These are phyloP conservation scores for Solanum sparsipilum DNA, from an alignment of 257 asterid genomes.

Conservation along the genomic window DNA sequence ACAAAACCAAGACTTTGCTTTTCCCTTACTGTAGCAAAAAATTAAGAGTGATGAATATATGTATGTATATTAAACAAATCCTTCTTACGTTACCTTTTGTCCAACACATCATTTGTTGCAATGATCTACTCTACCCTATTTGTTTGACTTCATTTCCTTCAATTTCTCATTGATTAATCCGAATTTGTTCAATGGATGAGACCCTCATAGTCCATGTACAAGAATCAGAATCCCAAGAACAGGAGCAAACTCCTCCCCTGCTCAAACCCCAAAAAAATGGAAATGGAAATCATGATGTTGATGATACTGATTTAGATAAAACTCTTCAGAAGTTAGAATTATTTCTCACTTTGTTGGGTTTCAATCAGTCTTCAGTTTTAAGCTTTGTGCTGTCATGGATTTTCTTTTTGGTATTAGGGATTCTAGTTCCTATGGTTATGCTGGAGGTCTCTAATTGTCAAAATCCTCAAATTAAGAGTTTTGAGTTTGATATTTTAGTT, in stretches of 20 bases:
- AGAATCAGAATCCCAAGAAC: constrained; percentile 20
- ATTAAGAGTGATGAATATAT: neutral
- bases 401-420: constrained; percentile 40
- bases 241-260: constrained; percentile 35
- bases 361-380: constrained; percentile 41
- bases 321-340: constrained; percentile 39
- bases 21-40: neutral
- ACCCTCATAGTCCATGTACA: constrained; percentile 23
- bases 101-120: neutral
- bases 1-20: neutral
- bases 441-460: constrained; percentile 60
- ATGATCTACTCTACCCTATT: neutral
- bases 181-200: constrained; percentile 42
- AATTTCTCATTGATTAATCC: neutral
- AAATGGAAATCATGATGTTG: constrained; percentile 14
- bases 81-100: neutral
- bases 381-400: constrained; percentile 42
- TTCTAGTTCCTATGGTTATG: constrained; percentile 40
- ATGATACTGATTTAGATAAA: constrained; percentile 38
- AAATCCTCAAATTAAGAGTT: constrained; percentile 57
- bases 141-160: neutral
- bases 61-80: neutral
- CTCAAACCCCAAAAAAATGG: constrained; percentile 10
- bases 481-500: constrained; percentile 58
- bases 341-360: constrained; percentile 43